phyloP scores from a whole-genome alignment of 2,329 filamentous ascomycete species.

The Cercospora citrullina region DNA sequence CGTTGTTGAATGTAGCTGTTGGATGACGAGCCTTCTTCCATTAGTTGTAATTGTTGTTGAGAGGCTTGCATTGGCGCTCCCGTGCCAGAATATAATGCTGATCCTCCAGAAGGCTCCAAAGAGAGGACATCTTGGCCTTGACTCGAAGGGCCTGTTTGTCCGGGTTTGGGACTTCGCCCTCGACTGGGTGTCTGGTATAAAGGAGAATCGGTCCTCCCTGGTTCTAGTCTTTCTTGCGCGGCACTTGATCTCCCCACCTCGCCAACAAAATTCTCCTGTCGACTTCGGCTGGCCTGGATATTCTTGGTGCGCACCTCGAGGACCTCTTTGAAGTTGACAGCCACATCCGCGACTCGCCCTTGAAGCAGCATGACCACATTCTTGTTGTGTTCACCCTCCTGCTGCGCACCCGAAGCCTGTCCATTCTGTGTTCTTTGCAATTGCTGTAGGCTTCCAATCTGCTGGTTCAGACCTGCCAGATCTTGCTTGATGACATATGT shows the following conservation, averaged over 20 bases:
- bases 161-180: constrained; percentile 54
- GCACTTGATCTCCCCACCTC: constrained; percentile 66
- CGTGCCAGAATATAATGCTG: constrained; percentile 44
- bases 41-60: constrained; percentile 79
- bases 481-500: constrained; percentile 99
- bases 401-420: constrained; percentile 49
- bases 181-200: constrained; percentile 79
- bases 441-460: constrained; percentile 79
- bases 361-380: constrained; percentile 92
- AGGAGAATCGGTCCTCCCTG: constrained; percentile 53
- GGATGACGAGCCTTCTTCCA: constrained; percentile 85
- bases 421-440: constrained; percentile 71
- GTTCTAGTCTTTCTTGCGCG: constrained; percentile 38
- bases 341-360: constrained; percentile 87
- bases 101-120: constrained; percentile 47
- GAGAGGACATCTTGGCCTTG: constrained; percentile 46
- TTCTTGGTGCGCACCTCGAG: constrained; percentile 96
- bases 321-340: constrained; percentile 95
- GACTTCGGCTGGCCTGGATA: constrained; percentile 86
- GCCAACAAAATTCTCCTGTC: constrained; percentile 96
- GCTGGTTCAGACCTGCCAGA: constrained; percentile 77
- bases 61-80: constrained; percentile 29
- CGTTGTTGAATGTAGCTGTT: constrained; percentile 92
- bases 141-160: constrained; percentile 37
- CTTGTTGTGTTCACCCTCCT: constrained; percentile 96